phyloP scores from a whole-genome alignment of 768 basidiomycete species.

The Cantharellus anzutake region DNA sequence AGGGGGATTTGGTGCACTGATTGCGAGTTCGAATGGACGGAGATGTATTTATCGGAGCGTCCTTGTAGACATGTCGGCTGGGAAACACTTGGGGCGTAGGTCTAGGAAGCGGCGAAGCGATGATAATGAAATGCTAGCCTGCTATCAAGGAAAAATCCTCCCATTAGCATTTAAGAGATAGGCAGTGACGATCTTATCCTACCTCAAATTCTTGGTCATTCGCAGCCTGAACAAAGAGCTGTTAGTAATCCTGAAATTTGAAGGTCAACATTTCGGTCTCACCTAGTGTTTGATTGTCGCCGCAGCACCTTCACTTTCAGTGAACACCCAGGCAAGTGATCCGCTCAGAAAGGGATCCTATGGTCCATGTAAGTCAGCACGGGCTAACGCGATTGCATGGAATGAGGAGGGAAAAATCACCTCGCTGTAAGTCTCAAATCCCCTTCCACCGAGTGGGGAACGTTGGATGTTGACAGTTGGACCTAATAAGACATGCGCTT shows the following conservation, averaged over 20 bases:
- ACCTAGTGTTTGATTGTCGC: conserved; percentile 57
- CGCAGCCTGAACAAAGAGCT: conserved; percentile 16
- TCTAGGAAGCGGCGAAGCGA: conserved; percentile 19
- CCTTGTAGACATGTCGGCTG: conserved; percentile 33
- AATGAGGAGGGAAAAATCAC: not conserved
- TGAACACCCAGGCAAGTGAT: conserved; percentile 45
- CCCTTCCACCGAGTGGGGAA: conserved; percentile 16
- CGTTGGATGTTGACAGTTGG: conserved; percentile 65
- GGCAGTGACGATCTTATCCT: not conserved
- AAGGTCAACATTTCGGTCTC: conserved; percentile 28
- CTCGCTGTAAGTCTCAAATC: conserved; percentile 26
- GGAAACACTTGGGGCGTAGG: conserved; percentile 14
- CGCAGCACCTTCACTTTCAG: conserved; percentile 47
- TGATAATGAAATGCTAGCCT: conserved; percentile 16
- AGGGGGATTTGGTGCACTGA: not conserved
- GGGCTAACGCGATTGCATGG: conserved; percentile 13
- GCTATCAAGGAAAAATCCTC: not conserved
- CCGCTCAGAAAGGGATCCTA: conserved; percentile 53
- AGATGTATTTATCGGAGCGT: conserved; percentile 45
- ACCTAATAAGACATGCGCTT: conserved; percentile 45
- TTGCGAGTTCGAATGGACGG: conserved; percentile 14
- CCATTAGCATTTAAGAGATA: not conserved
- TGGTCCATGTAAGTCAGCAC: conserved; percentile 65
- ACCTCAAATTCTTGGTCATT: conserved; percentile 41
- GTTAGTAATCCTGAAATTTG: no score